phyloP scores from a whole-genome alignment of 2,329 filamentous ascomycete genomes.

The Elsinoe perseae region DNA sequence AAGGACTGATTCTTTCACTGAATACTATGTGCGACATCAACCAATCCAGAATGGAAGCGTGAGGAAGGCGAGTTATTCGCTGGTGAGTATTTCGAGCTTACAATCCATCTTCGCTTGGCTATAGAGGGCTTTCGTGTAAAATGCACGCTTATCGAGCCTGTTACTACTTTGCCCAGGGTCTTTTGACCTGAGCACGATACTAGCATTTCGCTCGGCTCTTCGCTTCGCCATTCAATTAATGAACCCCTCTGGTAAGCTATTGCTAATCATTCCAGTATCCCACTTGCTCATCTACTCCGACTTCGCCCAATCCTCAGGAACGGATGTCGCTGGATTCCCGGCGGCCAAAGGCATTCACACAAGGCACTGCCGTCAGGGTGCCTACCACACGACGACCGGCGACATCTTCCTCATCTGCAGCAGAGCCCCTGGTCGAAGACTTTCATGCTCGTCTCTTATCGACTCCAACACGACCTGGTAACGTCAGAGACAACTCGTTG shows the following conservation, averaged over 20 bases:
- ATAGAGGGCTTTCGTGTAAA: neutral
- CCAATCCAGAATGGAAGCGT: neutral
- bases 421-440: slow-evolving; percentile 24
- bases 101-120: neutral
- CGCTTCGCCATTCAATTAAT: neutral
- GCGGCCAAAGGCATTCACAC: neutral
- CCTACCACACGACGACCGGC: neutral
- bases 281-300: neutral
- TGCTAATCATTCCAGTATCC: slow-evolving; percentile 10
- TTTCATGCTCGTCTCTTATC: slow-evolving; percentile 21
- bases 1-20: slow-evolving; percentile 12
- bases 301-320: slow-evolving; percentile 1
- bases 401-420: neutral
- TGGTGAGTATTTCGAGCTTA: slow-evolving; percentile 3
- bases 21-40: slow-evolving; percentile 6
- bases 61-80: slow-evolving; percentile 14
- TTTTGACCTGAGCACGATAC: neutral
- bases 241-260: neutral
- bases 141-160: neutral
- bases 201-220: neutral
- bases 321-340: slow-evolving; percentile 4
- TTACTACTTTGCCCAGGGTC: neutral
- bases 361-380: neutral
- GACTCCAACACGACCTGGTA: neutral
- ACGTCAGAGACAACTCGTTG: neutral